Evolutionary conservation across 2,329 filamentous ascomycete species (phyloP).

Genomic region (Endoconidiophora laricicola): DNA sequence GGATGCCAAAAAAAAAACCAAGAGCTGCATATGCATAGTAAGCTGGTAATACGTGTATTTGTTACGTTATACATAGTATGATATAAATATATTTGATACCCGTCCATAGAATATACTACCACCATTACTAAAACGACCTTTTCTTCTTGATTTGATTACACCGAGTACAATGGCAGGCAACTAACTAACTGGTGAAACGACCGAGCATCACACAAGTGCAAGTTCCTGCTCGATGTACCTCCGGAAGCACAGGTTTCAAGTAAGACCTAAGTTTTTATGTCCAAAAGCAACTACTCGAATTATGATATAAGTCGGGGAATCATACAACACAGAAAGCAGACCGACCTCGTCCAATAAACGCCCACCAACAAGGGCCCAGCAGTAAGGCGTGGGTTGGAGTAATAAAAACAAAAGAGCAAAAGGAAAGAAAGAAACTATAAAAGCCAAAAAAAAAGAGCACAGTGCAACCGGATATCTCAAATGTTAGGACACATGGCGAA

Average conservation of each 20-base stretch:
- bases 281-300: constrained; percentile 3
- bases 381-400: background rate
- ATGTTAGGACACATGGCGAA: too few species aligned
- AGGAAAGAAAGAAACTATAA: constrained; percentile 6
- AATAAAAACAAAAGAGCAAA: background rate
- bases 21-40: background rate
- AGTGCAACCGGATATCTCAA: background rate
- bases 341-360: background rate
- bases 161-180: background rate
- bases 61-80: background rate
- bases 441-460: background rate
- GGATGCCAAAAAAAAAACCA: constrained; percentile 1
- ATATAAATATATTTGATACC: background rate
- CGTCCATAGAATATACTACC: background rate
- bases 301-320: constrained; percentile 11
- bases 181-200: too few species aligned
- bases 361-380: background rate
- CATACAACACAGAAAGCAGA: constrained; percentile 11
- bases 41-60: background rate
- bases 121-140: background rate
- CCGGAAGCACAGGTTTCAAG: too few species aligned
- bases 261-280: too few species aligned
- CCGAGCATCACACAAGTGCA: too few species aligned
- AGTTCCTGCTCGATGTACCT: too few species aligned
- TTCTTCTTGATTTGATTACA: background rate